phyloP scores from a whole-genome alignment of 768 basidiomycete genomes.

The Lactarius hatsudake region DNA sequence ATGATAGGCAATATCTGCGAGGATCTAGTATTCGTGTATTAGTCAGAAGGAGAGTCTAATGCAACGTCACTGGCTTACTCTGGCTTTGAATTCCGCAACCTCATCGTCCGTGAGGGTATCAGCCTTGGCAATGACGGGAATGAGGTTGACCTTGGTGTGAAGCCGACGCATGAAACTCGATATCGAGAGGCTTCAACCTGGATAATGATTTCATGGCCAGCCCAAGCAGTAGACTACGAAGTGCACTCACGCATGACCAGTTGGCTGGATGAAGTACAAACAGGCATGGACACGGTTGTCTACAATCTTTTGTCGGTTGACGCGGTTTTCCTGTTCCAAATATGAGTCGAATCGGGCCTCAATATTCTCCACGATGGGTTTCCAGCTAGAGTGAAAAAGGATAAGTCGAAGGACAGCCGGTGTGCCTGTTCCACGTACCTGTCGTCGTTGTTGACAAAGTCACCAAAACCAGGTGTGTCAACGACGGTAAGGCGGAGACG shows the following conservation, averaged over 20 bases:
- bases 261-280: conserved; percentile 98
- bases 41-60: background rate
- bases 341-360: conserved; percentile 97
- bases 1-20: conserved; percentile 91
- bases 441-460: conserved; percentile 99
- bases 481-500: conserved; percentile 97
- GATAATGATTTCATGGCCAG: background rate
- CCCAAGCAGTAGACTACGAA: background rate
- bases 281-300: conserved; percentile 99
- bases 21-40: conserved; percentile 51
- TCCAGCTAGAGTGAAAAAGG: conserved; percentile 65
- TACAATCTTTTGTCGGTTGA: conserved; percentile 88
- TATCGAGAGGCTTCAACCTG: conserved; percentile 97
- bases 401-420: conserved; percentile 21
- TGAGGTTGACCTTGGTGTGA: conserved; percentile 96
- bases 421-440: conserved; percentile 50
- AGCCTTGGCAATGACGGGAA: conserved; percentile 97
- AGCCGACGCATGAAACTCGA: conserved; percentile 98
- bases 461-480: conserved; percentile 98
- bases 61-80: conserved; percentile 49
- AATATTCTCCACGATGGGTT: conserved; percentile 97
- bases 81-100: conserved; percentile 85
- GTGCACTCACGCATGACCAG: conserved; percentile 86
- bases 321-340: conserved; percentile 97
- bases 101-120: conserved; percentile 98